phyloP scores from a whole-genome alignment of 2,329 filamentous ascomycete genomes.

The Aspergillus pseudonomiae region DNA sequence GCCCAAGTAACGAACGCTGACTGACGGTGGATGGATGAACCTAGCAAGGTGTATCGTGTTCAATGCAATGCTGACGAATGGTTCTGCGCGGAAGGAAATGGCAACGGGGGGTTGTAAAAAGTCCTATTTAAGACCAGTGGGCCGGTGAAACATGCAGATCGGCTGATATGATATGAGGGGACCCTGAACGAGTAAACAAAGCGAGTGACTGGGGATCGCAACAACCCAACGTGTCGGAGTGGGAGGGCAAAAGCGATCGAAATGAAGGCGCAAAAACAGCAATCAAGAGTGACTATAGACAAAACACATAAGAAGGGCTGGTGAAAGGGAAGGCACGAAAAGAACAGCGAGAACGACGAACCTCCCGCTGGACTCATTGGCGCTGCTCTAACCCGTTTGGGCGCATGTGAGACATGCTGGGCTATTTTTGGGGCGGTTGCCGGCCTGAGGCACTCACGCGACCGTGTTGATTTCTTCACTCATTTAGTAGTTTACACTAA shows the following conservation, averaged over 20 bases:
- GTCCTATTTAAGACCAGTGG: constrained; percentile 15
- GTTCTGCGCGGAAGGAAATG: not conserved
- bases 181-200: constrained; percentile 26
- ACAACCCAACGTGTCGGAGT: not conserved
- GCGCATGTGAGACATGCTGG: constrained; percentile 23
- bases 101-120: constrained; percentile 7
- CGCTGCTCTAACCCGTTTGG: constrained; percentile 20
- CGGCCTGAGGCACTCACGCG: constrained; percentile 16
- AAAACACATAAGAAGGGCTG: not conserved
- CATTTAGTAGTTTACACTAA: not conserved
- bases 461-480: not conserved
- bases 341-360: constrained; percentile 5
- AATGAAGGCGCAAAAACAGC: not conserved
- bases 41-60: not conserved
- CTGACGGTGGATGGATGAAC: not conserved
- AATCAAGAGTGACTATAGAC: not conserved
- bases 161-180: constrained; percentile 21
- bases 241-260: not conserved
- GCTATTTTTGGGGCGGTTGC: constrained; percentile 25
- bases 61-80: not conserved
- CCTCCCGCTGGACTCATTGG: not conserved
- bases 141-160: constrained; percentile 25
- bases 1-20: constrained; percentile 13
- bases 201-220: constrained; percentile 23
- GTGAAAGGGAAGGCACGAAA: constrained; percentile 4